Percentiles rank a stretch among this genome's conserved stretches.
These are phyloP conservation scores for Cardamine occulta DNA, from an alignment of 345 rosid species.

Conservation along the genomic window DNA sequence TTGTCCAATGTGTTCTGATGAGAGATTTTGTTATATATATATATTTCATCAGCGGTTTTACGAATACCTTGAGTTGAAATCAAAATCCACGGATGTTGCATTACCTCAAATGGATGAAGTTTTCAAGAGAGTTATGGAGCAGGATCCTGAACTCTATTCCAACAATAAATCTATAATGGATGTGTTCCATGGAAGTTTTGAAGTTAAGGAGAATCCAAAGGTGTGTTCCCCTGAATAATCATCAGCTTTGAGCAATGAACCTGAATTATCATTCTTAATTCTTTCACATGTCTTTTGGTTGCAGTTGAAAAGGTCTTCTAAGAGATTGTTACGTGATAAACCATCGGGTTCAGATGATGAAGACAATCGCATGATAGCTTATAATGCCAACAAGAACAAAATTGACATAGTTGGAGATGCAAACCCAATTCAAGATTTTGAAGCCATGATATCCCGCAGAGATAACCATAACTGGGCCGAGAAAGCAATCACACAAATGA, in stretches of 20 bases:
- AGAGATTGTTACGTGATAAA: slow-evolving; percentile 54
- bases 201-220: slow-evolving; percentile 78
- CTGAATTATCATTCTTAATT: slow-evolving; percentile 3
- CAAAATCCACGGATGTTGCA: slow-evolving; percentile 68
- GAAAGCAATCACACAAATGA: slow-evolving; percentile 73
- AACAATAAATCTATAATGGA: slow-evolving; percentile 57
- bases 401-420: slow-evolving; percentile 60
- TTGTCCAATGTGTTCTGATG: not conserved
- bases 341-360: slow-evolving; percentile 73
- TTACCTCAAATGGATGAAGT: slow-evolving; percentile 79
- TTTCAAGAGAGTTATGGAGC: slow-evolving; percentile 70
- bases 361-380: slow-evolving; percentile 39
- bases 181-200: slow-evolving; percentile 57
- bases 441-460: slow-evolving; percentile 79
- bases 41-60: slow-evolving; percentile 65
- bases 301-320: slow-evolving; percentile 72
- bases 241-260: not conserved
- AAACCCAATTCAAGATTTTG: slow-evolving; percentile 79
- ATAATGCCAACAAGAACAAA: slow-evolving; percentile 39
- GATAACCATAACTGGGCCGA: slow-evolving; percentile 66
- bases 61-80: slow-evolving; percentile 75
- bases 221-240: slow-evolving; percentile 44
- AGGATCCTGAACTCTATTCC: slow-evolving; percentile 62
- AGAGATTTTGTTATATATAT: not conserved
- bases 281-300: slow-evolving; percentile 28